Base-by-base conservation (phyloP, 169 alveolate genomes). In the Plasmodium chabaudi region DNA sequence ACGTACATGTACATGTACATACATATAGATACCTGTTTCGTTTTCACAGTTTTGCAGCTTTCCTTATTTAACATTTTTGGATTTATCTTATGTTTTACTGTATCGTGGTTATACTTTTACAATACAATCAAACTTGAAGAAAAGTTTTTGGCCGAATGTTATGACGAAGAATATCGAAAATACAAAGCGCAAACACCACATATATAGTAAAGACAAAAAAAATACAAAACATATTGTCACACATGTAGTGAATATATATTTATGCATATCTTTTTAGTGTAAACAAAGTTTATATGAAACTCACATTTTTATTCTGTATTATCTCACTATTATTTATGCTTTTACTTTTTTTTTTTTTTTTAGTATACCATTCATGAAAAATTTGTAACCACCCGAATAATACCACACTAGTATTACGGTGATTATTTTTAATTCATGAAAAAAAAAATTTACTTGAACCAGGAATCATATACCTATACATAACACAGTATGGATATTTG, bases 341-440 rank as follows among this genome's bases (percentile, higher is more conserved):
- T 74, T 74, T 74, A 60, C 42, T 60, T 69, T 69, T 71, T 72
- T 19, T 34, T 19, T 34, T 34, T 12, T 46, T 46, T 27, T 59
- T 65, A 79, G 89, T 27, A 79, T 79, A 44, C 89, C 89, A 67
- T 79, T 79, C 63, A 79, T 79, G 63, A 25, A 25, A 2, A 51
- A 53, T 34, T 53, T 79, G 15, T 79, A 39, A 75, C 1, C 3
- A 17, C 23, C 19, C 7, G 59, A 51, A 15, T 51, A 15, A 15
- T 15, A 12, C 19, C 21, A 13, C 59, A 34, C 4, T 34, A 34
- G 7, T 34, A 34, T 34, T 34, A 27, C 7, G 42, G 42, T 34
- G 42, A 34, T 34, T 34, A 4, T 34, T 27, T 34, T 34, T 3
- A 34, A 34, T 34, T 34, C 7, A 0, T 21, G 25, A 34, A 1